A percentile compares a stretch with the other conserved stretches of the same genome.
Evolutionary conservation across 164 flowering plant genomes (phyloP).

Genomic region (Tetrastigma voinierianum): DNA sequence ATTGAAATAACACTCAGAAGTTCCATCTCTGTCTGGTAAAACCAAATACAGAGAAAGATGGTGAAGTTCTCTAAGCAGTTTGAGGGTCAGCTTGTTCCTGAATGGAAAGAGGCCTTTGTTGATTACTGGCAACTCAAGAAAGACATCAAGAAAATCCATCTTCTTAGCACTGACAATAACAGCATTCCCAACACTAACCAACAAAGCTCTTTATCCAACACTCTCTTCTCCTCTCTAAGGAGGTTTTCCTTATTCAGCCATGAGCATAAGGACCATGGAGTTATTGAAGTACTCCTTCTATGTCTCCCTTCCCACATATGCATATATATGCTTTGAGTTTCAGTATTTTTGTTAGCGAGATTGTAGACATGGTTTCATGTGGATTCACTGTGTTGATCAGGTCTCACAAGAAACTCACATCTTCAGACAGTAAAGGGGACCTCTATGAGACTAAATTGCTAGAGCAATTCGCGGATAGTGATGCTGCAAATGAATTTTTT

Average conservation of each 20-base stretch:
- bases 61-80: conserved; percentile 97
- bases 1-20: too few species aligned
- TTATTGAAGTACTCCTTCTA: conserved; percentile 52
- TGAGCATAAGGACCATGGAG: conserved; percentile 49
- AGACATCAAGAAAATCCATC: conserved; percentile 77
- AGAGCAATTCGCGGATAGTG: conserved; percentile 75
- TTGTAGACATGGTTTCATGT: not conserved
- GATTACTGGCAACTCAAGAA: conserved; percentile 90
- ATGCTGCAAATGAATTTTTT: conserved; percentile 75
- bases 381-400: conserved; percentile 30
- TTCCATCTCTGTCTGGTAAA: conserved; percentile 3
- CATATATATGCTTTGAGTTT: not conserved
- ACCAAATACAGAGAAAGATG: conserved; percentile 33
- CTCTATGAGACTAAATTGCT: conserved; percentile 82
- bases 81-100: conserved; percentile 91
- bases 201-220: conserved; percentile 29
- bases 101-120: conserved; percentile 98
- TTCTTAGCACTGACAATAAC: conserved; percentile 22
- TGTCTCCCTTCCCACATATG: not conserved
- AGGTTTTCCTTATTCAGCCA: conserved; percentile 44
- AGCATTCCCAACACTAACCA: conserved; percentile 20
- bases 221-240: conserved; percentile 43
- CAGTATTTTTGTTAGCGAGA: not conserved
- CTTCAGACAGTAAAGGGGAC: conserved; percentile 64
- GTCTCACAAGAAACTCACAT: conserved; percentile 81